Evolutionary conservation across 495 filamentous ascomycete genomes (phyloP), one percentile per base, ranked within the genome.

Genomic region (Aeminium ludgeri): DNA sequence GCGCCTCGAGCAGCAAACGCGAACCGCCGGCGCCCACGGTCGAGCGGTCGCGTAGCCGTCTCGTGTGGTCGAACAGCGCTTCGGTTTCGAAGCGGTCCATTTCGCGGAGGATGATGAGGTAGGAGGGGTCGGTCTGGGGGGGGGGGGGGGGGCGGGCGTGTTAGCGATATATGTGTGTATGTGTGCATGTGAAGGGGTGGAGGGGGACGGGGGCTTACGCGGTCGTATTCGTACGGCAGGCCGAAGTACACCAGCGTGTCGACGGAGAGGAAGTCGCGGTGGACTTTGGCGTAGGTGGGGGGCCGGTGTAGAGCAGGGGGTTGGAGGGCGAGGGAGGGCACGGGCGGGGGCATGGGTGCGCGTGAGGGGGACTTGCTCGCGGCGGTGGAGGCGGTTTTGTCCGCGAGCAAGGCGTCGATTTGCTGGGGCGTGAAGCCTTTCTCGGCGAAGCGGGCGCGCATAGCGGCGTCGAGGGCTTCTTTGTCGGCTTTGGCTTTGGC

Each of bases 381-480:
- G n/a, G n/a, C n/a, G n/a, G n/a, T n/a, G n/a, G n/a, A n/a, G n/a
- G n/a, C n/a, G n/a, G n/a, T n/a, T n/a, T 39, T 15, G 20, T 39
- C 36, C n/a, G 10, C 20, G 20, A 30, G 28, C 36, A 39, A 55
- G 25, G 47, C 50, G 23, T 61, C 49, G 37, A 63, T 63, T 35
- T 61, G 56, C 18, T 58, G 54, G 23, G 60, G 49, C 28, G 54
- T 51, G 34, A 56, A 63, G 27, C 59, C 59, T 34, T 55, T 40
- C 47, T 52, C 50, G 37, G 46, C 47, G 20, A 43, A 13, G 8
- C 38, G 38, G 18, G 41, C 36, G 13, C 37, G 35, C 51, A 51
- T 65, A 41, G 64, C 62, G 45, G 63, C 60, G 23, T 56, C 51
- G 17, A 63, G 62, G 46, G 73, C 68, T 47, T 64, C 61, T 38